These are phyloP conservation scores for Cercospora janseana DNA, from an alignment of 2,329 filamentous ascomycete genomes.

Conservation along the genomic window DNA sequence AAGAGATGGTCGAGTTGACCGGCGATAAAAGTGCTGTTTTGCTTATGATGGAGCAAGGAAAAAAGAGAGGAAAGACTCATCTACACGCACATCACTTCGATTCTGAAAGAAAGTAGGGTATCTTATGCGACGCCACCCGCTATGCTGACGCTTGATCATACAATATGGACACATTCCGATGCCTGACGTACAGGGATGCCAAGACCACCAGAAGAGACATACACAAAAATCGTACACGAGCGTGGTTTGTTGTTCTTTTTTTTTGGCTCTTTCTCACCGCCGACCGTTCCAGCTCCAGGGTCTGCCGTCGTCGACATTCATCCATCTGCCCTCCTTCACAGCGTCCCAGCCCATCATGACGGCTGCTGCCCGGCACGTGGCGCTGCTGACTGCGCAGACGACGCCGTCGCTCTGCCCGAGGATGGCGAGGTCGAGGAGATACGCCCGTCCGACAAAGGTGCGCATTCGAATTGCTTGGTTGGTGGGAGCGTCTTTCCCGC, in stretches of 20 bases:
- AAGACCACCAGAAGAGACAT: neutral
- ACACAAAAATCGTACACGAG: neutral
- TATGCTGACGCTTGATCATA: constrained; percentile 16
- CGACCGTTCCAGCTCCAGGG: constrained; percentile 39
- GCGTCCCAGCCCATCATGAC: constrained; percentile 87
- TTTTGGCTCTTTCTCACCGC: constrained; percentile 15
- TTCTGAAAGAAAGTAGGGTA: constrained; percentile 13
- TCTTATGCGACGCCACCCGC: constrained; percentile 21
- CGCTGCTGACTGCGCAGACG: constrained; percentile 72
- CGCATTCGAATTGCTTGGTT: constrained; percentile 62
- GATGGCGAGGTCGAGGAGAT: constrained; percentile 76
- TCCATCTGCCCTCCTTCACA: constrained; percentile 62
- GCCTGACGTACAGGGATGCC: neutral
- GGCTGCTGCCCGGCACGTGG: constrained; percentile 67
- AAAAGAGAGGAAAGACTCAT: too few relatives aligned
- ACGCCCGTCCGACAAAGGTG: constrained; percentile 74
- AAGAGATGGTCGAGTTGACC: constrained; percentile 18
- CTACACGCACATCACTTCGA: neutral
- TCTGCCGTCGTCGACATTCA: constrained; percentile 70
- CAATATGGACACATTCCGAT: neutral
- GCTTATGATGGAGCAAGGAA: too few relatives aligned
- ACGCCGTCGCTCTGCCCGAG: constrained; percentile 67
- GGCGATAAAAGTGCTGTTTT: too few relatives aligned
- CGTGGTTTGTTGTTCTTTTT: too few relatives aligned
- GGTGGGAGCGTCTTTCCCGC: constrained; percentile 24